These are phyloP conservation scores for Fusarium ambrosium DNA, from an alignment of 2,329 filamentous ascomycete genomes.

Conservation along the genomic window DNA sequence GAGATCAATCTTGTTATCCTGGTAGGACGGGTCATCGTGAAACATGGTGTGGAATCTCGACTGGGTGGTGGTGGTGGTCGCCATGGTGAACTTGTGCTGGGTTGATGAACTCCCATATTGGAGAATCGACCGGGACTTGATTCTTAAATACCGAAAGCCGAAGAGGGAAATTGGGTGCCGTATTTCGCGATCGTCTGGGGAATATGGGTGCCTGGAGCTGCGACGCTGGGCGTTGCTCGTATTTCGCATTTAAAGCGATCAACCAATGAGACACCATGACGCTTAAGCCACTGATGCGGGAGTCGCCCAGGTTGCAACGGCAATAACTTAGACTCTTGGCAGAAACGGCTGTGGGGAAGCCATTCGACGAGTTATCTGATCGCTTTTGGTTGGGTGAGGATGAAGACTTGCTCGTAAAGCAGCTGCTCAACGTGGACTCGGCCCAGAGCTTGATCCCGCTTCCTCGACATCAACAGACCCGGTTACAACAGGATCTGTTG, in stretches of 20 bases:
- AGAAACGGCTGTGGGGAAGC: not conserved
- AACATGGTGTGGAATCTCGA: not conserved
- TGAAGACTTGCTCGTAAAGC: not conserved
- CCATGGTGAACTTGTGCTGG: not conserved
- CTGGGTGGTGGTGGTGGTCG: slow-evolving; percentile 3
- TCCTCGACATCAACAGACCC: not conserved
- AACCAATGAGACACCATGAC: slow-evolving; percentile 15
- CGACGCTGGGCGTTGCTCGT: slow-evolving; percentile 15
- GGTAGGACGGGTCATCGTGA: not conserved
- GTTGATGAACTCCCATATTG: not conserved
- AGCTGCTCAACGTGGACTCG: not conserved
- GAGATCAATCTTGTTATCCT: slow-evolving; percentile 29
- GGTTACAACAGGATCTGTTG: not conserved
- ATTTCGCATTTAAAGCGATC: slow-evolving; percentile 22
- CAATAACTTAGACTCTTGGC: not conserved
- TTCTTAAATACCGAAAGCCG: not conserved
- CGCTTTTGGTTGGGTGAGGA: not conserved
- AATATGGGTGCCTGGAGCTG: slow-evolving; percentile 22
- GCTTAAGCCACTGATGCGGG: slow-evolving; percentile 18
- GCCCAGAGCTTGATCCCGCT: not conserved
- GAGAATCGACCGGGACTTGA: not conserved
- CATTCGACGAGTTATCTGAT: not conserved
- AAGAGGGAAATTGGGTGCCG: fast-evolving
- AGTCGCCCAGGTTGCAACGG: not conserved
- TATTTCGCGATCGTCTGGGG: not conserved